phyloP scores from a whole-genome alignment of 2,329 filamentous ascomycete genomes.

The Xylaria sp. region DNA sequence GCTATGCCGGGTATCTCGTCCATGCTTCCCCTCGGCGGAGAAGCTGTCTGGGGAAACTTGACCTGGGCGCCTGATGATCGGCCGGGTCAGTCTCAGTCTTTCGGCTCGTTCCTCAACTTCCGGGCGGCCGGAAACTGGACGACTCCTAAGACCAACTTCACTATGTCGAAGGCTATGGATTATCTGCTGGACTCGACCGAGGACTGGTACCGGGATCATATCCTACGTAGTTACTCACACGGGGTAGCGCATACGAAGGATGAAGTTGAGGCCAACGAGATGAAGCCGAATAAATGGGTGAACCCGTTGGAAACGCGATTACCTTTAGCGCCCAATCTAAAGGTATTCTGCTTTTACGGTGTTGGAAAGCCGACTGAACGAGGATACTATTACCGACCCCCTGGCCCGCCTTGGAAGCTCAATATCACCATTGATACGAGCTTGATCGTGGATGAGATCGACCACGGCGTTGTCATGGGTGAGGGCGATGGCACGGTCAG shows the following conservation, averaged over 20 bases:
- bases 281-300: constrained; percentile 79
- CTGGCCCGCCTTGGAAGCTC: constrained; percentile 58
- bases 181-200: constrained; percentile 77
- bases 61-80: constrained; percentile 84
- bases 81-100: constrained; percentile 66
- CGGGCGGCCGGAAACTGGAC: constrained; percentile 59
- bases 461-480: constrained; percentile 91
- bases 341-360: constrained; percentile 97
- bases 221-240: constrained; percentile 74
- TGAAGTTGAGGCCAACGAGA: constrained; percentile 77
- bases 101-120: constrained; percentile 82
- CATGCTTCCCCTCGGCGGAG: constrained; percentile 92
- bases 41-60: constrained; percentile 88
- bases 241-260: constrained; percentile 74
- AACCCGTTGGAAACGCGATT: constrained; percentile 88
- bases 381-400: constrained; percentile 77
- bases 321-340: constrained; percentile 80
- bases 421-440: constrained; percentile 70
- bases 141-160: constrained; percentile 68
- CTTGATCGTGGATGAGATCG: constrained; percentile 55
- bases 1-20: constrained; percentile 95
- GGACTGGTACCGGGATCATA: constrained; percentile 74
- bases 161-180: constrained; percentile 67
- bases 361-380: constrained; percentile 91
- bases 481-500: constrained; percentile 97